Base-by-base conservation (phyloP, 164 flowering plant species). In the Annona cherimola region DNA sequence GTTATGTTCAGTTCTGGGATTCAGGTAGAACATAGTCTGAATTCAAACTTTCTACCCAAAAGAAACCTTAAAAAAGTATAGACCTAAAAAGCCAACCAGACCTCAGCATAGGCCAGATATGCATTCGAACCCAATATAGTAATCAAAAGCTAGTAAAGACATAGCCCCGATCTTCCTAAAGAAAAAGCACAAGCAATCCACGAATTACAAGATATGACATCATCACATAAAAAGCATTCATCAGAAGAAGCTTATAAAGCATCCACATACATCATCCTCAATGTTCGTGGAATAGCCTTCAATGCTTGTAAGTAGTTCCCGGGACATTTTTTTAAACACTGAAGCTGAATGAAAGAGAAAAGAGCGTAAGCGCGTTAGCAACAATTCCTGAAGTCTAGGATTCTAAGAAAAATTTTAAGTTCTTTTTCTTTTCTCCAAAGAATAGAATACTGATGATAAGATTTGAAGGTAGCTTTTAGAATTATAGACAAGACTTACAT, bases 251-350 rank as follows among this genome's bases (percentile, higher is more conserved):
- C 44, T 40, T 18, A 40, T 64, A 6, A 64, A 66, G 54, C 35
- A 44, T 43, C 61, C 45, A 75, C 94, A 84, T 85, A 95, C 99
- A 95, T 95, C 99, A 95, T 93, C 81, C 99, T 88, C 81, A 91
- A 78, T 70, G 99, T 95, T 76, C 99, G 89, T 19, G 99, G 99
- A 67, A 95, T 87, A 67, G 91, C 88, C 81, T 84, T 88, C 76
- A 95, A 80, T 64, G 99, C 99, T 75, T 89, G 93, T 78, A 91
- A 77, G 81, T 84, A 84, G 82, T 93, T 93, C 54, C 94, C 96
- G 69, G 98, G 98, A 84, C 80, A 83, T 77, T 88, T 91, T 76
- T 85, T 91, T 81, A 95, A 78, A 77, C 91, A 85, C 74, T 87
- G 93, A 72, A 93, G 86, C 98, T 95, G 92, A 42, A 74, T 4